A percentile compares a stretch with the other conserved stretches of the same genome.
phyloP scores from a whole-genome alignment of 805 yeast genomes.

The Yarrowia phangngaensis region DNA sequence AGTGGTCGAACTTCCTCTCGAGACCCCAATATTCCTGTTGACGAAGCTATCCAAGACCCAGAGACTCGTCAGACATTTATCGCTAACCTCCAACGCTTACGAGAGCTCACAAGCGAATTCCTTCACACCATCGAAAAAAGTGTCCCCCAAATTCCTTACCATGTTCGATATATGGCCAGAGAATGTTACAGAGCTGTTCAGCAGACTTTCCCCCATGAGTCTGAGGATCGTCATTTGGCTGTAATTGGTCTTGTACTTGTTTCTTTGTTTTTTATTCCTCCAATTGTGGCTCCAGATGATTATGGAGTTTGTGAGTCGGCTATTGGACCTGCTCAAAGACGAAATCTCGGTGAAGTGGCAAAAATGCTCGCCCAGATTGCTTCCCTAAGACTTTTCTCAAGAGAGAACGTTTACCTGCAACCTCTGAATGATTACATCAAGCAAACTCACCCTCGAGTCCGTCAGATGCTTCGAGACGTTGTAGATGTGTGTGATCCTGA shows the following conservation, averaged over 20 bases:
- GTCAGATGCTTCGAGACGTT: constrained; percentile 46
- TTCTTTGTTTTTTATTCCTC: constrained; percentile 39
- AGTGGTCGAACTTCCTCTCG: constrained; percentile 41
- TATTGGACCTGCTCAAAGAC: constrained; percentile 41
- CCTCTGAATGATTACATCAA: constrained; percentile 73
- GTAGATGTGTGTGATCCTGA: constrained; percentile 58
- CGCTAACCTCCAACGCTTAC: constrained; percentile 63
- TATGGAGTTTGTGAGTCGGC: constrained; percentile 49
- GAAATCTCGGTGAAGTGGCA: constrained; percentile 55
- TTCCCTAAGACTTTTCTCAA: constrained; percentile 61
- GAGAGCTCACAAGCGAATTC: constrained; percentile 65
- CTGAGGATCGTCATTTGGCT: constrained; percentile 52
- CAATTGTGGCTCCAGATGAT: constrained; percentile 42
- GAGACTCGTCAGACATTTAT: constrained; percentile 70
- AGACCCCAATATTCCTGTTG: constrained; percentile 48
- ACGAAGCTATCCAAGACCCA: constrained; percentile 72
- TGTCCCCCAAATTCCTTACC: constrained; percentile 51
- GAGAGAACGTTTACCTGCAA: constrained; percentile 62
- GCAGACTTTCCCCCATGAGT: constrained; percentile 33
- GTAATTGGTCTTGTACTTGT: constrained; percentile 58
- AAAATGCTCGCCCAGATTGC: constrained; percentile 63
- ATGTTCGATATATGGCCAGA: constrained; percentile 54
- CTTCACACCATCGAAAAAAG: constrained; percentile 50
- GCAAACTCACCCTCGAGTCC: constrained; percentile 48
- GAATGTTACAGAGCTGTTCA: constrained; percentile 37